These are phyloP conservation scores for Cantharellus anzutake DNA, from an alignment of 768 basidiomycete species.

Conservation along the genomic window DNA sequence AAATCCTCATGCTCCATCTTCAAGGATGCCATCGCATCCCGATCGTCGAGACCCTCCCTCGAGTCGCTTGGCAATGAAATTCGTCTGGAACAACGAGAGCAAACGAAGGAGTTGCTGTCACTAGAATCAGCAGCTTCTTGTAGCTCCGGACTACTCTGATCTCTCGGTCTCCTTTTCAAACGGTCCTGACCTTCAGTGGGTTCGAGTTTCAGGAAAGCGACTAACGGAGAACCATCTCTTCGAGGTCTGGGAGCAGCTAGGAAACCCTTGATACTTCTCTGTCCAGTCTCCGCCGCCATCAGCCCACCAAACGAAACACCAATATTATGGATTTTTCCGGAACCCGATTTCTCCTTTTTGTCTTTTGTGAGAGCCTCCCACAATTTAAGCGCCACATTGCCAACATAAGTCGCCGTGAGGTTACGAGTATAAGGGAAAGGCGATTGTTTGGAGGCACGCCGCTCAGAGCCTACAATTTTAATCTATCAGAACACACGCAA, in stretches of 20 bases:
- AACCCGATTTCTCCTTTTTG: constrained; percentile 8
- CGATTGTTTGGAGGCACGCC: constrained; percentile 59
- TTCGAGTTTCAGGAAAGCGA: constrained; percentile 6
- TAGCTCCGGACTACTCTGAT: not conserved
- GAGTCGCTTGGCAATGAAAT: constrained; percentile 18
- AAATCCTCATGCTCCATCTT: constrained; percentile 66
- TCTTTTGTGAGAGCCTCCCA: constrained; percentile 74
- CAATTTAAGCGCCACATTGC: constrained; percentile 54
- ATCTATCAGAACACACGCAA: not conserved
- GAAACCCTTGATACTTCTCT: constrained; percentile 77
- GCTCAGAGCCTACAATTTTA: constrained; percentile 34
- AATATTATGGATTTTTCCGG: constrained; percentile 52
- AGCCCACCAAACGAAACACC: constrained; percentile 62
- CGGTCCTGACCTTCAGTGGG: not conserved
- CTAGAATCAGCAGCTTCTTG: not conserved
- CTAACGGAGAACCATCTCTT: no score
- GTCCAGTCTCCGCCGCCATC: constrained; percentile 55
- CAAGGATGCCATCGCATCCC: constrained; percentile 10
- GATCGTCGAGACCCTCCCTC: constrained; percentile 14
- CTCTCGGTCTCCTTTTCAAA: constrained; percentile 7
- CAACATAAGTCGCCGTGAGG: constrained; percentile 57
- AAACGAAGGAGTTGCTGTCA: constrained; percentile 26
- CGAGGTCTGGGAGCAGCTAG: constrained; percentile 23
- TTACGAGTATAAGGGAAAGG: constrained; percentile 71
- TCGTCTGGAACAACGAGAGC: constrained; percentile 35